Percentiles rank a stretch among this genome's conserved stretches.
Evolutionary conservation across 495 filamentous ascomycete species (phyloP).

Genomic region (Lasiosphaeris hirsuta): DNA sequence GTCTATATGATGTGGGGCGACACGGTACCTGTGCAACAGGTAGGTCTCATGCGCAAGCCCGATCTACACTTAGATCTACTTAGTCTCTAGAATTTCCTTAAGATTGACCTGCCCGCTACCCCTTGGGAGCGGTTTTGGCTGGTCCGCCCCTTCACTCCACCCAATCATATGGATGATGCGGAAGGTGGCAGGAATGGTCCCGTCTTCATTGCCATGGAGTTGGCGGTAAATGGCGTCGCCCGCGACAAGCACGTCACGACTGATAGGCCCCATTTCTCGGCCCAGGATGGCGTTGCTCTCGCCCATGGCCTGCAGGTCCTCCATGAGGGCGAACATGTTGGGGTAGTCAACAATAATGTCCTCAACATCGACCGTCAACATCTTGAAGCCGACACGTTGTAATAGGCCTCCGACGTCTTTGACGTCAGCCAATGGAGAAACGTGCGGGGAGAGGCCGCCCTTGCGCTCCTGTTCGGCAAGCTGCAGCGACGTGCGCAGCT

Average conservation of each 20-base stretch:
- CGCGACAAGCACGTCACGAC: conserved; percentile 81
- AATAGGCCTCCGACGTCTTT: conserved; percentile 86
- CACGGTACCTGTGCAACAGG: not conserved
- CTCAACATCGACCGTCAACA: conserved; percentile 95
- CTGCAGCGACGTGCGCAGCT: conserved; percentile 91
- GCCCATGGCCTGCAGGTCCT: conserved; percentile 91
- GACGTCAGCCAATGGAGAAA: conserved; percentile 88
- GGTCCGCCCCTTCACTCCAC: conserved; percentile 82
- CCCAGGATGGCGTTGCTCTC: conserved; percentile 83
- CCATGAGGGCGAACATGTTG: conserved; percentile 86
- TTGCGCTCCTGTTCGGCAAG: conserved; percentile 84
- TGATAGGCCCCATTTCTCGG: conserved; percentile 70
- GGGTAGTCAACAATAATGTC: conserved; percentile 96
- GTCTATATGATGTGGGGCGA: too few relatives aligned
- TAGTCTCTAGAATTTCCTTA: conserved; percentile 68
- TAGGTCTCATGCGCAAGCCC: not conserved
- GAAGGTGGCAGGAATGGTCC: conserved; percentile 83
- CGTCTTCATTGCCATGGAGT: conserved; percentile 69
- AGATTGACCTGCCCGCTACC: conserved; percentile 81
- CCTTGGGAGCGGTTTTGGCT: conserved; percentile 72
- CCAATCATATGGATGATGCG: conserved; percentile 96
- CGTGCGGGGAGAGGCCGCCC: conserved; percentile 82
- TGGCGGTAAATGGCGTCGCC: conserved; percentile 84
- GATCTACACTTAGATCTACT: conserved; percentile 16
- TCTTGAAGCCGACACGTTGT: conserved; percentile 83